Conservation (phyloP, 768 basidiomycete species). For the Asterophora lycoperdoides region DNA sequence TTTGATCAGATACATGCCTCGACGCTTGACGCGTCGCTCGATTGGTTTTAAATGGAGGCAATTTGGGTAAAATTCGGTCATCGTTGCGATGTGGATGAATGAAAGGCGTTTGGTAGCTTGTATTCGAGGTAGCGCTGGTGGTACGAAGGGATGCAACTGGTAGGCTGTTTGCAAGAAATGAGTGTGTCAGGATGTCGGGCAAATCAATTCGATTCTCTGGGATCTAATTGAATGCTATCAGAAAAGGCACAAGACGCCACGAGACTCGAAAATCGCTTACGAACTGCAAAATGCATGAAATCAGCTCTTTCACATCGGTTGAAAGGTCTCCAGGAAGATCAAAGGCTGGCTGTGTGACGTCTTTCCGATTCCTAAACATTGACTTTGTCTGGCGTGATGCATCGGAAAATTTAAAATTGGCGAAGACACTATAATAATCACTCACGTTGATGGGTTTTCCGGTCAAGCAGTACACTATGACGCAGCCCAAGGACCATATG, state of each 20-base stretch:
- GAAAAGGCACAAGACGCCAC: too few relatives aligned
- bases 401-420: neutral
- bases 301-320: constrained; percentile 21
- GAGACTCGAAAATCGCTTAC: constrained; percentile 17
- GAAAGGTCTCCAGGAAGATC: constrained; percentile 24
- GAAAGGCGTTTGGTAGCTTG: neutral
- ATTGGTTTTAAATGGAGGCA: neutral
- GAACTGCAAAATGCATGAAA: constrained; percentile 23
- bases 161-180: constrained; percentile 9
- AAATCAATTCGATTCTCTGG: constrained; percentile 17
- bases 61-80: neutral
- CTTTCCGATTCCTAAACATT: constrained; percentile 18
- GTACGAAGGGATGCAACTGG: constrained; percentile 8
- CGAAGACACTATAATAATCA: constrained; percentile 2
- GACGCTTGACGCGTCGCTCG: neutral
- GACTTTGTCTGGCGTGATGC: constrained; percentile 18
- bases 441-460: constrained; percentile 33
- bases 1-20: constrained; percentile 11
- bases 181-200: constrained; percentile 11
- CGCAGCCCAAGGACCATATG: constrained; percentile 45
- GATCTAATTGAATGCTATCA: constrained; percentile 2
- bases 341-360: constrained; percentile 21
- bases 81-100: neutral
- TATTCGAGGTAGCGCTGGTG: neutral
- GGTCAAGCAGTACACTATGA: constrained; percentile 33